Percentiles rank a stretch among this genome's conserved stretches.
Evolutionary conservation across 2,329 filamentous ascomycete genomes (phyloP).

Genomic region (Nigrograna mackinnonii): DNA sequence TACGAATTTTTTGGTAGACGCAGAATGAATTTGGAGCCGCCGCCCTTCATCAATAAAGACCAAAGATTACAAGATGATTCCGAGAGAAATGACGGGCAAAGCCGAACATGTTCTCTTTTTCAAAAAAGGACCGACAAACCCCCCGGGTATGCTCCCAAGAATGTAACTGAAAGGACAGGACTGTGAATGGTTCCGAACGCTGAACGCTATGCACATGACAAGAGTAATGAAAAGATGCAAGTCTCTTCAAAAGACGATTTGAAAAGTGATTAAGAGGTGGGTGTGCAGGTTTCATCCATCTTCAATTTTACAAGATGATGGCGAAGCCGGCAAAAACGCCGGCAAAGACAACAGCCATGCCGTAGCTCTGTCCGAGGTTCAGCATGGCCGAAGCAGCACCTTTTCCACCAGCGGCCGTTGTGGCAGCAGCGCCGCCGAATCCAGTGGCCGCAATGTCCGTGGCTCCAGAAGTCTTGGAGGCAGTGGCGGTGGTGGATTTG

Average conservation of each 20-base stretch:
- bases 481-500: slow-evolving; percentile 46
- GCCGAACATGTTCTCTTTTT: no score
- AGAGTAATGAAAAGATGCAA: background rate
- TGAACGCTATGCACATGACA: slow-evolving; percentile 18
- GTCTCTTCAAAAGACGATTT: background rate
- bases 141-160: slow-evolving; percentile 7
- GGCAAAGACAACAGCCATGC: slow-evolving; percentile 57
- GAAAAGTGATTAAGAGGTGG: slow-evolving; percentile 1
- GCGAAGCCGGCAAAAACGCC: slow-evolving; percentile 63
- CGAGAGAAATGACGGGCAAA: no score
- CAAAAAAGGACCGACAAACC: slow-evolving; percentile 17
- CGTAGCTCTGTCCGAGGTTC: slow-evolving; percentile 60
- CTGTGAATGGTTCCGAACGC: slow-evolving; percentile 8
- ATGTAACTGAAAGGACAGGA: slow-evolving; percentile 10
- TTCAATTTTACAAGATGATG: slow-evolving; percentile 32
- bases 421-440: slow-evolving; percentile 30
- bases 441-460: slow-evolving; percentile 33
- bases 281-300: background rate
- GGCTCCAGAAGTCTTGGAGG: slow-evolving; percentile 22
- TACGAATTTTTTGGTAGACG: no score
- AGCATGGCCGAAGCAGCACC: slow-evolving; percentile 47
- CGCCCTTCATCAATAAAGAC: no score
- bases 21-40: no score
- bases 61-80: no score
- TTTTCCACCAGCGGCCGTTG: slow-evolving; percentile 11